A percentile compares a stretch with the other conserved stretches of the same genome.
Evolutionary conservation across 805 yeast species (phyloP).

Genomic region (Gaillardinia entomophila): DNA sequence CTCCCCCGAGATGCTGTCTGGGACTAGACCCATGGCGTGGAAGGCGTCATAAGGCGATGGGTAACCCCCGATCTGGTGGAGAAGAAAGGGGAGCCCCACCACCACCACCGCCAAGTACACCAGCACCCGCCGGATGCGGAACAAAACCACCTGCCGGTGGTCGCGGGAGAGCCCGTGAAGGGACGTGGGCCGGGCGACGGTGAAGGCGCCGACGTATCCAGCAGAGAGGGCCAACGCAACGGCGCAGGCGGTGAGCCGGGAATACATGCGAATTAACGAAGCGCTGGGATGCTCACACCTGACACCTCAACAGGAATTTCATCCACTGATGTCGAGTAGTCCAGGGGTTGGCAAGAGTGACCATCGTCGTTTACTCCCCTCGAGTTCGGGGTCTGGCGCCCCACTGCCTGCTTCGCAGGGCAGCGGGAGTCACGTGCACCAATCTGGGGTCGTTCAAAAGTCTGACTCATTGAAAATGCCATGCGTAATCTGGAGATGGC

Average conservation of each 20-base stretch:
- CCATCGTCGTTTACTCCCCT: too few relatives aligned
- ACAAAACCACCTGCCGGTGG: slow-evolving; percentile 36
- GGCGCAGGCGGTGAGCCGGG: too few relatives aligned
- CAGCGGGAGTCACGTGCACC: background rate
- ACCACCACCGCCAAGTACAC: slow-evolving; percentile 23
- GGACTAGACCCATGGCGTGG: background rate
- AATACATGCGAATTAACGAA: too few relatives aligned
- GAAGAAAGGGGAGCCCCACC: slow-evolving; percentile 22
- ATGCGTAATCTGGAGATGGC: slow-evolving; percentile 1
- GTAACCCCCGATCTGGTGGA: slow-evolving; percentile 4
- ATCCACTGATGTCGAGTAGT: too few relatives aligned
- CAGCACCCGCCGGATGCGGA: slow-evolving; percentile 34
- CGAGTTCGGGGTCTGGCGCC: too few relatives aligned
- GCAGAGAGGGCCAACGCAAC: slow-evolving; percentile 36
- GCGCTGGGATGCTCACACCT: too few relatives aligned
- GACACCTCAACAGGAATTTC: too few relatives aligned
- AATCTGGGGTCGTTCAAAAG: background rate
- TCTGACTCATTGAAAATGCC: slow-evolving; percentile 2
- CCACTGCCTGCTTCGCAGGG: too few relatives aligned
- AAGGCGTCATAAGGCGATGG: background rate
- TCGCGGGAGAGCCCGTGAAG: slow-evolving; percentile 28
- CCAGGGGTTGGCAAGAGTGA: too few relatives aligned
- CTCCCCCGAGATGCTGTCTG: background rate
- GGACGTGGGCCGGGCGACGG: slow-evolving; percentile 18
- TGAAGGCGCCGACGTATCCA: slow-evolving; percentile 43